A percentile compares a stretch with the other conserved stretches of the same genome.
Conservation (phyloP, 2,329 filamentous ascomycete species). For the Scedosporium boydii region DNA sequence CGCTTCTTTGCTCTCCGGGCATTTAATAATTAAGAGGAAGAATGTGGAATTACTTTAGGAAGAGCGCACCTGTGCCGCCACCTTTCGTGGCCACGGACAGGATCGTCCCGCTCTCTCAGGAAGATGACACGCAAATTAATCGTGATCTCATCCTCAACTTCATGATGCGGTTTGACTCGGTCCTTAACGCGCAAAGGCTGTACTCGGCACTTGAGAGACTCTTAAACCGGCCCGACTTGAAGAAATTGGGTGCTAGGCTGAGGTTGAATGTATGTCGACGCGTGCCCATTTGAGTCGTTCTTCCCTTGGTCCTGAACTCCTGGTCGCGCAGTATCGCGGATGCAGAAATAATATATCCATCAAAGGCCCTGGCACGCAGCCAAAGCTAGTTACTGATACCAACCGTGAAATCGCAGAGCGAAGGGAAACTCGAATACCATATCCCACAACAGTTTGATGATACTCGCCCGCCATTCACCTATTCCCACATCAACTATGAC, state of each 20-base stretch:
- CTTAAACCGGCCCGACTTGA: not conserved
- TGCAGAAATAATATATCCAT: no score
- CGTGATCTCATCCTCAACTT: constrained; percentile 16
- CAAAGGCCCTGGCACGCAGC: no score
- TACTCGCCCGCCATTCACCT: constrained; percentile 28
- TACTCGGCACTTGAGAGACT: not conserved
- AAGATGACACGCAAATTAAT: constrained; percentile 14
- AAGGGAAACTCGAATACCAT: constrained; percentile 21
- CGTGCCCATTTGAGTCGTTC: not conserved
- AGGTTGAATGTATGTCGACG: not conserved
- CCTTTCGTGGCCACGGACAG: constrained; percentile 4
- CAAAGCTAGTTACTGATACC: no score
- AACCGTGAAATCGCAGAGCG: constrained; percentile 4
- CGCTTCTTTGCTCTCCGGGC: no score
- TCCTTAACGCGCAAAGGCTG: constrained; percentile 22
- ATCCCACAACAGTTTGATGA: constrained; percentile 19
- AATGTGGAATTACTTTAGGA: not conserved
- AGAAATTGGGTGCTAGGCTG: not conserved
- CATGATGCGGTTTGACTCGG: constrained; percentile 29
- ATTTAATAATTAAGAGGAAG: no score
- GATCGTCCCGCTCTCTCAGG: constrained; percentile 16
- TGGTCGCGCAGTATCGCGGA: not conserved
- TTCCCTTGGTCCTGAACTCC: constrained; percentile 15
- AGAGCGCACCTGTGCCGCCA: not conserved
- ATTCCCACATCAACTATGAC: constrained; percentile 25